Evolutionary conservation across 306 rosid genomes (phyloP).

Genomic region (Vicia sativa): DNA sequence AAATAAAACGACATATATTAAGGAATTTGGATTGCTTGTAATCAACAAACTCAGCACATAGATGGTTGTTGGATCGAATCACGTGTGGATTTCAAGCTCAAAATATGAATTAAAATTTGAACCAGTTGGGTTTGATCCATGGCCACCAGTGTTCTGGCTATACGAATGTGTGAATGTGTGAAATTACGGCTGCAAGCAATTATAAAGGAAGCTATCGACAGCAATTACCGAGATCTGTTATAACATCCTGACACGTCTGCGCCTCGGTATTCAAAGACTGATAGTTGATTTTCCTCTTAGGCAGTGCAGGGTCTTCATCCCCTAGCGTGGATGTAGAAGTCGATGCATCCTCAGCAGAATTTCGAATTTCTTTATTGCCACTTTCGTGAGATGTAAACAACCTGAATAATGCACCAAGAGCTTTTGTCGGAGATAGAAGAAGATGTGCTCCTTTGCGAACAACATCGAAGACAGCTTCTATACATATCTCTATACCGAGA

Average conservation of each 20-base stretch:
- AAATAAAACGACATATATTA: background rate
- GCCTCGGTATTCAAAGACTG: constrained; percentile 86
- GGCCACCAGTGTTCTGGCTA: too few species aligned
- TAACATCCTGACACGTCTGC: constrained; percentile 94
- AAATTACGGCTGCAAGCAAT: too few species aligned
- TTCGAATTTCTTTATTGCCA: constrained; percentile 31
- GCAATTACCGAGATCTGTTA: constrained; percentile 82
- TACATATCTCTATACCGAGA: constrained; percentile 71
- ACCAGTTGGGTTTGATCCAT: too few species aligned
- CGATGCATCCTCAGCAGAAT: constrained; percentile 31
- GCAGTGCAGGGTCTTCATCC: constrained; percentile 53
- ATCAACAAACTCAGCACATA: too few species aligned
- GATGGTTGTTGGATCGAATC: too few species aligned
- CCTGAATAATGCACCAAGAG: constrained; percentile 47
- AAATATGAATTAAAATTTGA: too few species aligned
- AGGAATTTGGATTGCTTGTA: too few species aligned
- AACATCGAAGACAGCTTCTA: constrained; percentile 79
- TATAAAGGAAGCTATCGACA: constrained; percentile 21
- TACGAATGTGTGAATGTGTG: too few species aligned
- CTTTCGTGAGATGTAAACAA: constrained; percentile 48
- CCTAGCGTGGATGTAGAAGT: constrained; percentile 55
- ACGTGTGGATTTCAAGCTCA: too few species aligned
- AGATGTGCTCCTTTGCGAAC: constrained; percentile 73
- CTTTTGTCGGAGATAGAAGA: constrained; percentile 74
- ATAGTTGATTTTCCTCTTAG: constrained; percentile 50